phyloP scores from a whole-genome alignment of 164 flowering plant genomes.

The Aristolochia fimbriata region DNA sequence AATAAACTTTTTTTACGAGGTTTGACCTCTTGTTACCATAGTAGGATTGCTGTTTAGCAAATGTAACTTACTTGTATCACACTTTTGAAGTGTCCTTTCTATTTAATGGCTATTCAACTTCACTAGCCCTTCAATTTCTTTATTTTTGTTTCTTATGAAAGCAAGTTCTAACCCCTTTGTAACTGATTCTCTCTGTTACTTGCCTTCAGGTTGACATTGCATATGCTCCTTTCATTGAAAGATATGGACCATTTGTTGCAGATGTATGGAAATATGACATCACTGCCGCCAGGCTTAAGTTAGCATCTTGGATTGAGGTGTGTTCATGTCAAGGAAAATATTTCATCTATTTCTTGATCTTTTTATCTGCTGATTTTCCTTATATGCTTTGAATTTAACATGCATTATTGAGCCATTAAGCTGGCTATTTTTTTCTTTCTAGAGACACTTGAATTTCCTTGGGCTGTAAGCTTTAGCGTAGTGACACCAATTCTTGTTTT shows the following conservation, averaged over 20 bases:
- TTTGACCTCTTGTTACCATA: too few species aligned
- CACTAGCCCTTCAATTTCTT: background rate
- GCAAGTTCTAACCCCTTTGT: background rate
- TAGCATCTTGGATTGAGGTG: constrained; percentile 78
- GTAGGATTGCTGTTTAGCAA: too few species aligned
- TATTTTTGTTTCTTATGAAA: background rate
- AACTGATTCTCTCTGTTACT: background rate
- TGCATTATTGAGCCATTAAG: background rate
- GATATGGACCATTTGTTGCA: constrained; percentile 43
- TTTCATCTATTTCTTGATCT: too few species aligned
- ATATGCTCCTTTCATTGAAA: constrained; percentile 78
- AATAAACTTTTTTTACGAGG: too few species aligned
- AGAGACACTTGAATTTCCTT: background rate
- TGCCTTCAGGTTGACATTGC: constrained; percentile 70
- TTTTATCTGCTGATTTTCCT: background rate
- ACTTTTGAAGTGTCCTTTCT: too few species aligned
- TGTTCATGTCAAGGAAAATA: background rate
- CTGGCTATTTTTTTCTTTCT: background rate
- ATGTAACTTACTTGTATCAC: too few species aligned
- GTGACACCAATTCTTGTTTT: too few species aligned
- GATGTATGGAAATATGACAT: constrained; percentile 62
- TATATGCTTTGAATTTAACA: too few species aligned
- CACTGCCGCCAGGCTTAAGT: constrained; percentile 54
- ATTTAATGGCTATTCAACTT: too few species aligned
- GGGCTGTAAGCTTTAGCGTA: too few species aligned